Evolutionary conservation across 345 rosid genomes (phyloP), one percentile per base, ranked within the genome.

Genomic region (Pistacia vera): DNA sequence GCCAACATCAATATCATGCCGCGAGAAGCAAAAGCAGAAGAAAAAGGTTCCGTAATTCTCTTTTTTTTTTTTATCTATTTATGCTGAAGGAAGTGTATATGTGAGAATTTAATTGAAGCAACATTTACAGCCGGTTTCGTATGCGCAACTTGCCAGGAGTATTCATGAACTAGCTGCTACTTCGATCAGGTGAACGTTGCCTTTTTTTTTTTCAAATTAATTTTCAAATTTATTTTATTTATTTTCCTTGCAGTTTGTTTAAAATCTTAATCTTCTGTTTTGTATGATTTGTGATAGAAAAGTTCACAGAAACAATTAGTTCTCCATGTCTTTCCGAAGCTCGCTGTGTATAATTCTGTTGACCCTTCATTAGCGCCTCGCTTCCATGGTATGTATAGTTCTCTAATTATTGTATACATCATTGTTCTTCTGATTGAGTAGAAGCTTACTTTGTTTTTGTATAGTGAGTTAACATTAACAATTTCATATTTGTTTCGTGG

Each of bases 331-430:
- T 96, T 96, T 81, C 99, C 99, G 48, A 96, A 96, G 82, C 95
- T 96, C 35, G 98, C 98, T 9, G 99, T 96, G 30, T 96, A 96
- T 86, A 96, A 96, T 81, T 96, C 99, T 22, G 98, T 96, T 78
- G 99, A 96, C 70, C 99, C 99, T 62, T 96, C 99, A 33, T 80
- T 96, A 82, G 99, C 99, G 13, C 99, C 99, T 96, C 99, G 75
- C 99, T 96, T 80, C 98, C 72, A 96, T 96, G 99, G 99, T 93
- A 88, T 80, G 86, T 51, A 49, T 54, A 4, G 46, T 41, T 41
- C 8, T 7, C 9, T 41, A 5, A 38, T 49, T 12, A 4, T 51
- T 51, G 17, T 51, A 51, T 54, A 13, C 18, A 13, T 3, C 16
- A 18, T 4, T 54, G 3, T 54, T 54, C 18, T 54, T 54, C 57